Percentiles rank a stretch among this genome's conserved stretches.
Evolutionary conservation across 2,329 filamentous ascomycete species (phyloP).

Genomic region (Microcyclospora pomicola): DNA sequence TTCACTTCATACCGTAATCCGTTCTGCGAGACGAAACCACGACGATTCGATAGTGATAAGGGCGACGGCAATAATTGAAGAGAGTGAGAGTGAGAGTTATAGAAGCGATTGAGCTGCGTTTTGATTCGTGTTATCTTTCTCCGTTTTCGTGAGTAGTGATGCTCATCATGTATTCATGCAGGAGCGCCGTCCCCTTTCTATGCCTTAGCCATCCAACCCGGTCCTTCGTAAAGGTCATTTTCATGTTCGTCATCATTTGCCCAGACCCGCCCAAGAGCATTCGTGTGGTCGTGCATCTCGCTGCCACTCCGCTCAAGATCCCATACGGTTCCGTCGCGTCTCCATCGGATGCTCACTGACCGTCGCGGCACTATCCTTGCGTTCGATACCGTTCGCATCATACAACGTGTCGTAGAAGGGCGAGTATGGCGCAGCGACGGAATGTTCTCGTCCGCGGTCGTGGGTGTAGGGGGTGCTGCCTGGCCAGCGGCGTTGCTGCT

Average conservation of each 20-base stretch:
- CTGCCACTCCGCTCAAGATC: no score
- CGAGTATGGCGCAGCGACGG: conserved; percentile 45
- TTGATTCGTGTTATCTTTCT: neutral
- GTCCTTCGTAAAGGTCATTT: neutral
- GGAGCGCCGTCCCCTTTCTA: neutral
- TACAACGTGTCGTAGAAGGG: conserved; percentile 40
- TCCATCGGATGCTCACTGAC: conserved; percentile 18
- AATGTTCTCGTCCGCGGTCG: conserved; percentile 30
- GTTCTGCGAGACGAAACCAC: no score
- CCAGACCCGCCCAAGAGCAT: neutral
- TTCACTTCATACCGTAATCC: no score
- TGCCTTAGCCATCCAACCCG: neutral
- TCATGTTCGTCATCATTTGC: neutral
- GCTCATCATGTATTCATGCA: neutral
- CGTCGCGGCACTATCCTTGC: conserved; percentile 13
- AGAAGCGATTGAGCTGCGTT: neutral
- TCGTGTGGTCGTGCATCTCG: no score
- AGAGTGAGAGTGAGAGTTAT: no score
- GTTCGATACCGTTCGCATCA: conserved; percentile 3
- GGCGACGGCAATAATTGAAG: no score
- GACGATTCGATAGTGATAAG: no score
- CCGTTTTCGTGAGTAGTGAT: no score
- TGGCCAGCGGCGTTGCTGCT: conserved; percentile 59
- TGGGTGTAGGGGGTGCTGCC: conserved; percentile 10
- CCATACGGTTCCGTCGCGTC: conserved; percentile 9